Base-by-base conservation (phyloP, 108 stramenopile genomes). In the Discostella pseudostelligera region DNA sequence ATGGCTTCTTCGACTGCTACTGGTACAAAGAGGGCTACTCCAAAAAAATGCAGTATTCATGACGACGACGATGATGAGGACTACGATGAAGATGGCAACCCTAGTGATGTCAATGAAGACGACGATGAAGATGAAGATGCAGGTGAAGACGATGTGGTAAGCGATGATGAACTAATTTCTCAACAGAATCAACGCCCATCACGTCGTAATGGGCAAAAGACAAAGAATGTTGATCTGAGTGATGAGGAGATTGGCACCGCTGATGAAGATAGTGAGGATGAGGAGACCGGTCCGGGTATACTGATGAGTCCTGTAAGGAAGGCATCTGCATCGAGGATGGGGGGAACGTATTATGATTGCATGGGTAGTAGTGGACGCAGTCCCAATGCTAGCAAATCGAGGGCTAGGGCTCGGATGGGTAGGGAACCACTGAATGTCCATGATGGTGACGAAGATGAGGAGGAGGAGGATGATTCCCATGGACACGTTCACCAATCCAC, bases 401-500 rank as follows among this genome's bases (percentile, higher is more conserved):
- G 59, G 17, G 58, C 60, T 14, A 53, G 67, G 64, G 53, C 57
- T 45, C 36, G 48, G 24, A 44, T 36, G 49, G 42, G 44, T 14
- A 49, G 67, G 70, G 80, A 32, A 60, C 81, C 45, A 57, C 63
- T 73, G 74, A 67, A 59, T 68, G 70, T 76, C 22, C 59, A 62
- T 21, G 76, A 71, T 6, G 74, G 74, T 66, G 53, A 60, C 14
- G 70, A 63, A 1, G 68, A 74, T 26, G 62, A 81, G 1, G 58
- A 79, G 19, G 32, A 46, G 20, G 70, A 72, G 11, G 57, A 45
- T n/a, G 55, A 70, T 53, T 17, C 1, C 14, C n/a, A 20, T 11
- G 60, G n/a, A n/a, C n/a, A n/a, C n/a, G n/a, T n/a, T n/a, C n/a
- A n/a, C n/a, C n/a, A n/a, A n/a, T n/a, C n/a, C n/a, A n/a, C n/a